Evolutionary conservation across 2,329 filamentous ascomycete species (phyloP).

Genomic region (Fusarium udum): DNA sequence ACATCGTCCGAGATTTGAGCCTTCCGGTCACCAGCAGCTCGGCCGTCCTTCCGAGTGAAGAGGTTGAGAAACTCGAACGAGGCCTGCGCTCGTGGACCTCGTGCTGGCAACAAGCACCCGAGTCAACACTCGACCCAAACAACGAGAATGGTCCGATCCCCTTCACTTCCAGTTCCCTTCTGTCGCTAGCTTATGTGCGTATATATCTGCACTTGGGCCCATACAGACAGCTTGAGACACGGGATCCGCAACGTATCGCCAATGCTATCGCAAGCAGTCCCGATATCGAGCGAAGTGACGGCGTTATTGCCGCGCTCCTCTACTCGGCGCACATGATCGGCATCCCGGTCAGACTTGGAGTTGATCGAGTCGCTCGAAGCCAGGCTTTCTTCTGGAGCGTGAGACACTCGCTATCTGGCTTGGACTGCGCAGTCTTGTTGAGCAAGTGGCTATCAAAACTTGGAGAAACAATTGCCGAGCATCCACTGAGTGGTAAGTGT

Average conservation of each 20-base stretch:
- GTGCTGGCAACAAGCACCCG: slow-evolving; percentile 52
- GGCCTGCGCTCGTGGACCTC: slow-evolving; percentile 51
- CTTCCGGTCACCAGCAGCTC: slow-evolving; percentile 48
- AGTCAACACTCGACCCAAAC: slow-evolving; percentile 52
- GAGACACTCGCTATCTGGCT: slow-evolving; percentile 62
- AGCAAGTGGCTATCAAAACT: slow-evolving; percentile 54
- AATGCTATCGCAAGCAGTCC: slow-evolving; percentile 50
- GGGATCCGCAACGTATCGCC: slow-evolving; percentile 54
- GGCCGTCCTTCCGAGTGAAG: slow-evolving; percentile 46
- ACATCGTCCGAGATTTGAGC: slow-evolving; percentile 50
- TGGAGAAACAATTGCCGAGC: neutral
- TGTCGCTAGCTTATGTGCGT: slow-evolving; percentile 52
- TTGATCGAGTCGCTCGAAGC: slow-evolving; percentile 63
- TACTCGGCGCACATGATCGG: slow-evolving; percentile 65
- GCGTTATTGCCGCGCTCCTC: slow-evolving; percentile 58
- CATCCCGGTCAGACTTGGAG: slow-evolving; percentile 63
- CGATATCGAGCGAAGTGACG: slow-evolving; percentile 57
- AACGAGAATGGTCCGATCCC: slow-evolving; percentile 54
- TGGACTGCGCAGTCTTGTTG: slow-evolving; percentile 64
- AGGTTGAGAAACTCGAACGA: slow-evolving; percentile 50
- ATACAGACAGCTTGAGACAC: slow-evolving; percentile 53
- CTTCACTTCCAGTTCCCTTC: slow-evolving; percentile 56
- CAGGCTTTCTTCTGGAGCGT: slow-evolving; percentile 67
- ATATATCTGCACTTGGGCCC: slow-evolving; percentile 58
- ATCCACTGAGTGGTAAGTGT: neutral